Base-by-base conservation (phyloP, 2,329 filamentous ascomycete genomes). In the Lasiodiplodia gonubiensis region DNA sequence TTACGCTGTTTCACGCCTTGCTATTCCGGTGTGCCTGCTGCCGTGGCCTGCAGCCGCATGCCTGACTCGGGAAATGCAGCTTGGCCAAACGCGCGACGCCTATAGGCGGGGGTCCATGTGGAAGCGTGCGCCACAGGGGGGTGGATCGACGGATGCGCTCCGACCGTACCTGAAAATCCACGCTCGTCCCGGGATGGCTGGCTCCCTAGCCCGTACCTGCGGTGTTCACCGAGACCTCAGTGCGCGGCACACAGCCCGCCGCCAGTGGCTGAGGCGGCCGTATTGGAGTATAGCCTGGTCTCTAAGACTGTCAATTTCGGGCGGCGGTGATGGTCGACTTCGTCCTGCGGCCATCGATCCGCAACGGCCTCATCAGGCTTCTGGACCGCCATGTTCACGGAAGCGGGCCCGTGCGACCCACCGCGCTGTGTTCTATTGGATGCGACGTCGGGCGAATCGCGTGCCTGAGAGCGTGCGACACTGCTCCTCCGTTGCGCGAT, bases 141-240 rank as follows among this genome's bases (percentile, higher is more conserved):
- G 42, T 51, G 59, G 59, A 63, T 63, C 59, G 59, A 63, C 59
- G 59, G 59, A 63, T 63, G 59, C 59, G 59, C 59, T 51, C 59
- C 59, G 59, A 63, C 59, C 30, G 59, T 63, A 63, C 59, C 59
- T 63, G 59, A 63, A 63, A 63, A 63, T 63, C 59, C 27, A 37
- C 59, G 42, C 59, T 51, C 46, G 11, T 51, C 46, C 59, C 33
- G 59, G 59, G 42, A 63, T 63, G 59, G 59, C 59, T 63, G n/a
- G 59, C 59, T 39, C 42, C 57, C 35, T 23, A 27, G 39, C 42
- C 57, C 57, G 57, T 14, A 7, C 42, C 59, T 63, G 59, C 59
- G 59, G 59, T 63, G 59, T 63, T 63, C 59, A 63, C 59, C 59
- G 59, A 63, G 23, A 63, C 59, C 59, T 63, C 59, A 35, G 59